Conservation (phyloP, 78 protist genomes). For the Cavenderia fasciculata region DNA sequence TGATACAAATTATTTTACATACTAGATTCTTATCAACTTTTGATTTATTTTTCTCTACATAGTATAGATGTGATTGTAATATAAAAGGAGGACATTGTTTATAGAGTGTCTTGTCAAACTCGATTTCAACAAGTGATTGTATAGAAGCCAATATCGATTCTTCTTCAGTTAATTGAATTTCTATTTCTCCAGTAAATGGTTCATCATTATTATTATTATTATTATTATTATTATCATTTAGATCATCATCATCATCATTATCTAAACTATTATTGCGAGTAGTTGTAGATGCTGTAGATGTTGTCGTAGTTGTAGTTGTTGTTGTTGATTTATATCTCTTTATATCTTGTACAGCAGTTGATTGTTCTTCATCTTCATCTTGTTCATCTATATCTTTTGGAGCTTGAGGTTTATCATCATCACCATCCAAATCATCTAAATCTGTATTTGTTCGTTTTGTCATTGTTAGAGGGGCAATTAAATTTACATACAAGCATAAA, state of each 20-base stretch:
- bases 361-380: too few species aligned
- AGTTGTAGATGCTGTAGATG: too few species aligned
- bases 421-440: too few species aligned
- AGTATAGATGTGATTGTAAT: slow-evolving; percentile 18
- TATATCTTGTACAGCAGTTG: too few species aligned
- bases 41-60: slow-evolving; percentile 11
- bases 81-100: slow-evolving; percentile 37
- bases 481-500: too few species aligned
- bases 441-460: too few species aligned
- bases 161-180: background rate
- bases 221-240: background rate
- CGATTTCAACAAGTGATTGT: background rate
- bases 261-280: too few species aligned
- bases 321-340: too few species aligned
- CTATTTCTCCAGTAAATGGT: background rate
- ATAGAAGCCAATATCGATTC: background rate
- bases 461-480: too few species aligned
- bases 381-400: too few species aligned
- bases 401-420: too few species aligned
- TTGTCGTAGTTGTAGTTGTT: too few species aligned
- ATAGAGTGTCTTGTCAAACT: background rate
- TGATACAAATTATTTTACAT: background rate
- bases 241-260: slow-evolving; percentile 1
- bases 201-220: background rate
- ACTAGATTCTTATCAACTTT: slow-evolving; percentile 9